Evolutionary conservation across 2,329 filamentous ascomycete species (phyloP), one percentile per base, ranked within the genome.

Genomic region (Aquanectria penicillioides): DNA sequence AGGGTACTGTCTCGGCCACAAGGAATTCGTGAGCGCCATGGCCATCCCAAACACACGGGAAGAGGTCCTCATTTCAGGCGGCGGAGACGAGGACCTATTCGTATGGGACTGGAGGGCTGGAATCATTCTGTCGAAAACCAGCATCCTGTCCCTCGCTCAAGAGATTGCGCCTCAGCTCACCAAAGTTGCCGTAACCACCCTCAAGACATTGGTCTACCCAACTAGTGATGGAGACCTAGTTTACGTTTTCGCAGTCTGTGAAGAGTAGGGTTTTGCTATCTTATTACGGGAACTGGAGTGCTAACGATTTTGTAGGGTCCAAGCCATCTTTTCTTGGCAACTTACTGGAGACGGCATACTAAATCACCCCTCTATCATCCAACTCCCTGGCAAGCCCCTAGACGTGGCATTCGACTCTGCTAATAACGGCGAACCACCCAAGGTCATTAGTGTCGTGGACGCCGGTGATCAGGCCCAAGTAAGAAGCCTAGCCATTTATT

Each of bases 1-100:
- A 75, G 83, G 83, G 0, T 98, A 91, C 75, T 98, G 94, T 72
- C 84, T 97, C 3, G 94, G 93, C 4, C 95, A 99, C 76, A 87
- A 83, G 49, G 86, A 94, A 31, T 98, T 98, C 73, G 82, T 99
- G 64, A 93, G 84, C 77, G 88, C 86, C 57, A 79, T 99, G 37
- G 90, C 89, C 69, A 78, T 94, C 15, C 87, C 89, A 1, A 72
- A 73, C 0, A 77, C 75, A 49, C 77, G 80, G 20, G 81, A 82
- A 3, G 82, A 87, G n/a, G 66, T 90, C 1, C 82, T 99, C 25
- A 78, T 98, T 26, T 97, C 93, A 6, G 95, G 92, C 9, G 94
- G 94, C 44, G 95, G 94, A 4, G 94, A 98, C 68, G 81, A 89
- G 57, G 84, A 89, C 63, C 71, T 99, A 9, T 86, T 90, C 60